Base-by-base conservation (phyloP, 345 rosid species). In the Gossypioides kirkii region DNA sequence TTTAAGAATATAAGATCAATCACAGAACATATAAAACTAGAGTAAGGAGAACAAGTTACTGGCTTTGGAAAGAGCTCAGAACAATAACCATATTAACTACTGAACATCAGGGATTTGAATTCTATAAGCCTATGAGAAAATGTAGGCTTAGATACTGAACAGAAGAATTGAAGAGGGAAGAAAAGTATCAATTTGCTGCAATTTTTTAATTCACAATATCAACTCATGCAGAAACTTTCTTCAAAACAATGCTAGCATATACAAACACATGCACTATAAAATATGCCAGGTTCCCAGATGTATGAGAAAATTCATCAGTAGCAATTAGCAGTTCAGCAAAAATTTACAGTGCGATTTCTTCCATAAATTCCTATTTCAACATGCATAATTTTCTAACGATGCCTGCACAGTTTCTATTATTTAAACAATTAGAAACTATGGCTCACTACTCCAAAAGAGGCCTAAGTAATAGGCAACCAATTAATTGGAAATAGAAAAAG, bases 1-100 rank as follows among this genome's bases (percentile, higher is more conserved):
- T 49, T 43, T 49, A 74, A 45, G 66, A 32, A 73, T 71, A 26
- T 46, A 42, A 3, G 14, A 45, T 74, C 45, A 70, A 64, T 64
- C 12, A 20, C 38, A 32, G 20, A 67, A 46, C 23, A 62, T 38
- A 14, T 10, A 45, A 70, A 32, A 36, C 10, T 17, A 69, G n/a
- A 46, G 25, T 45, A 32, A 32, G n/a, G 61, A 74, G 25, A 70
- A 73, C 10, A 42, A 36, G n/a, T 71, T 41, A 56, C 53, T 0
- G 10, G 42, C 32, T 42, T 49, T 10, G 11, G 69, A 32, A 71
- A 20, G 56, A 50, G 20, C 43, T 8, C 10, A 8, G 41, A 67
- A 18, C 47, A 65, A 22, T 13, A 6, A 7, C 32, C 23, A 22
- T 54, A 18, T 23, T 23, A 61, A 69, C 4, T 11, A 70, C 43